phyloP scores from a whole-genome alignment of 129 eudicot genomes.

The Scalesia atractyloides region DNA sequence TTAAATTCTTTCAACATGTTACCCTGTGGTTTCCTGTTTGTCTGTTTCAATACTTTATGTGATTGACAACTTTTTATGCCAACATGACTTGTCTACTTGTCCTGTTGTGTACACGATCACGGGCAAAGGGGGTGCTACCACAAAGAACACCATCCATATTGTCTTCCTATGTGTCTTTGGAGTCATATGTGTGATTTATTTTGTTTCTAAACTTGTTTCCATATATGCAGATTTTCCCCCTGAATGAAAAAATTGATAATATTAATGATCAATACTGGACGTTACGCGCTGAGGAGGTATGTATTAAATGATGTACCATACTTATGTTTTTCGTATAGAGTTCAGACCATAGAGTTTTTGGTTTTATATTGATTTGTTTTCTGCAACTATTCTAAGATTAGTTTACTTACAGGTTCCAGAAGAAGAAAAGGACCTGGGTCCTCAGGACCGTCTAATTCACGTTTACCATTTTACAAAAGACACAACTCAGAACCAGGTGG shows the following conservation, averaged over 20 bases:
- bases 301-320: constrained; percentile 5
- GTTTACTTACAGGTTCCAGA: constrained; percentile 61
- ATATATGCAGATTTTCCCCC: constrained; percentile 66
- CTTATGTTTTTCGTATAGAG: not conserved
- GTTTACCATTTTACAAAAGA: constrained; percentile 74
- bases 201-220: constrained; percentile 4
- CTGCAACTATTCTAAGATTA: constrained; percentile 19
- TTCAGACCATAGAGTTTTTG: constrained; percentile 8
- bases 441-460: constrained; percentile 73
- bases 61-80: too few relatives aligned
- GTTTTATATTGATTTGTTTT: constrained; percentile 16
- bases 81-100: not conserved
- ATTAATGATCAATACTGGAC: constrained; percentile 90
- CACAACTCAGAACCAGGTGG: constrained; percentile 62
- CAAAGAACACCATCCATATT: not conserved
- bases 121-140: not conserved
- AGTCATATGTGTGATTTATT: constrained; percentile 3
- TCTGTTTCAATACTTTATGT: constrained; percentile 10
- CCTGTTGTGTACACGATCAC: not conserved
- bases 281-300: constrained; percentile 95
- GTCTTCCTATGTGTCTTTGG: constrained; percentile 1
- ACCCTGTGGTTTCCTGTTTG: not conserved
- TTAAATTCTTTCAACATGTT: not conserved
- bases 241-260: constrained; percentile 70
- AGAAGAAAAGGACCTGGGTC: constrained; percentile 76